Conservation (phyloP, 2,329 filamentous ascomycete species). For the Cladosporium sp. region DNA sequence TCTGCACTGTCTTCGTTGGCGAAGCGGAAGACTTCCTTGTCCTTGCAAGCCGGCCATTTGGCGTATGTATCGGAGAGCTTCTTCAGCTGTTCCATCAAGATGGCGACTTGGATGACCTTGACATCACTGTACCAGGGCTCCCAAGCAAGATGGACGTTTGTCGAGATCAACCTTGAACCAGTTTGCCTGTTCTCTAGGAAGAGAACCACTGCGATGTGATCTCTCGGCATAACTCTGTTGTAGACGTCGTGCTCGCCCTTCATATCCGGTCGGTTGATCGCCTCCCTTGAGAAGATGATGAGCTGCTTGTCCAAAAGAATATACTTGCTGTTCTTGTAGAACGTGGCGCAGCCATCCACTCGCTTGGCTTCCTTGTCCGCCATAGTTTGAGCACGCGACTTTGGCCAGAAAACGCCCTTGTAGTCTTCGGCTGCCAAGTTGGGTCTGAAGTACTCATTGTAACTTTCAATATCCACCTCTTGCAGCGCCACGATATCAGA, state of each 20-base stretch:
- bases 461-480: conserved; percentile 87
- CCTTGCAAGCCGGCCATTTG: conserved; percentile 71
- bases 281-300: conserved; percentile 84
- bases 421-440: conserved; percentile 82
- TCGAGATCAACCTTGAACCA: conserved; percentile 85
- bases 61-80: conserved; percentile 83
- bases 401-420: conserved; percentile 89
- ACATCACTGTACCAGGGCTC: conserved; percentile 87
- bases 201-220: conserved; percentile 88
- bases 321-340: conserved; percentile 94
- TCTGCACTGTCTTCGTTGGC: conserved; percentile 47
- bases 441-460: conserved; percentile 86
- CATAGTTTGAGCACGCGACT: conserved; percentile 88
- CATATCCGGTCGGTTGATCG: conserved; percentile 93
- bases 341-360: conserved; percentile 96
- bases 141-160: conserved; percentile 94
- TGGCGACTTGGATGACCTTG: conserved; percentile 92
- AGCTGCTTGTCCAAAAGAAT: conserved; percentile 90
- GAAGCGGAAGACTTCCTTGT: conserved; percentile 47
- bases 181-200: conserved; percentile 91
- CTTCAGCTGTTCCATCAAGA: conserved; percentile 86
- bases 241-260: conserved; percentile 97
- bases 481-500: conserved; percentile 91
- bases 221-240: conserved; percentile 96
- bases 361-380: conserved; percentile 76